A percentile compares a stretch with the other conserved stretches of the same genome.
Evolutionary conservation across 2,329 filamentous ascomycete genomes (phyloP).

Genomic region (Colletotrichum trifolii): DNA sequence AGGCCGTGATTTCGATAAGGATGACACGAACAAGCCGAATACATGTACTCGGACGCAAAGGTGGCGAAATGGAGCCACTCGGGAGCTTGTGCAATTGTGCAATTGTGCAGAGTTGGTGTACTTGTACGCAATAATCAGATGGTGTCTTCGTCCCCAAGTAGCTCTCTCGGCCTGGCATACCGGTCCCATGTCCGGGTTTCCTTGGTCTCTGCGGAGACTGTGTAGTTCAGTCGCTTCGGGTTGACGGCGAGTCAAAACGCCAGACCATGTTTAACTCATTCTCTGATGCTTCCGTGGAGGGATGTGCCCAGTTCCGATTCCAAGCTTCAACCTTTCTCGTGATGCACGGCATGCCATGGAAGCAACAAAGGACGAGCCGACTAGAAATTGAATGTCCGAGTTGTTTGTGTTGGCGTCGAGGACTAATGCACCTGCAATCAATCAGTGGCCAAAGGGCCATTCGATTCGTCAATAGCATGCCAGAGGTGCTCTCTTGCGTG

Average conservation of each 20-base stretch:
- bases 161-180: conserved; percentile 4
- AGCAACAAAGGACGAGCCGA: conserved; percentile 19
- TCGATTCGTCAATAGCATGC: conserved; percentile 25
- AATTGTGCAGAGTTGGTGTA: no score
- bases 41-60: no score
- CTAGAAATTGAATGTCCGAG: conserved; percentile 43
- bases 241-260: conserved; percentile 27
- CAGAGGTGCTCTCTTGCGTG: conserved; percentile 10
- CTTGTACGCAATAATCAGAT: no score
- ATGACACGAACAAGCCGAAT: background rate
- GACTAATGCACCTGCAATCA: conserved; percentile 52
- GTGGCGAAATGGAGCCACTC: conserved; percentile 51
- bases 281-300: conserved; percentile 14
- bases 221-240: conserved; percentile 7
- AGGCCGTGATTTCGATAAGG: conserved; percentile 37
- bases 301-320: conserved; percentile 43
- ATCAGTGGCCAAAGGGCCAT: conserved; percentile 40
- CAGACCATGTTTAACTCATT: conserved; percentile 31
- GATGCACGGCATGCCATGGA: background rate
- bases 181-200: conserved; percentile 7
- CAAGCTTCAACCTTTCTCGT: conserved; percentile 29
- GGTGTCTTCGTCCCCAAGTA: conserved; percentile 6
- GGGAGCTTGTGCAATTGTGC: conserved; percentile 26
- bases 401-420: conserved; percentile 47
- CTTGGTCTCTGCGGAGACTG: conserved; percentile 1